Evolutionary conservation across 305 asterid species (phyloP), one percentile per base, ranked within the genome.

Genomic region (Euphrasia arctica): DNA sequence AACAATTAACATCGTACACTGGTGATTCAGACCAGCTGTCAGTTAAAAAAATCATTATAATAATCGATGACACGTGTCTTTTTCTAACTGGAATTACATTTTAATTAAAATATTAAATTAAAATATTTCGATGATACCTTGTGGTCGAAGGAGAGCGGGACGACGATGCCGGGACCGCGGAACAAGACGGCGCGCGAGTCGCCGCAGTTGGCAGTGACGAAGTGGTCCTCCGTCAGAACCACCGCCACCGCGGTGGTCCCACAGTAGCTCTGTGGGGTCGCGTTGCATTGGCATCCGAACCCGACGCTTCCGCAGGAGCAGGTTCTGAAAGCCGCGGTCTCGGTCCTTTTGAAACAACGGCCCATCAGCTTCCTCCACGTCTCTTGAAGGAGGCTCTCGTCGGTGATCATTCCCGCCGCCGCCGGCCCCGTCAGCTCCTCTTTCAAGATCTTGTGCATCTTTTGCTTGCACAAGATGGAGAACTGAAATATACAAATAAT

Each of bases 181-280:
- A 32, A 74, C 32, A 86, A 83, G 66, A 83, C 69, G 54, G 90
- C 91, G 28, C 90, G 88, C 12, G 91, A 86, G 57, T 86, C 94
- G 9, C 88, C 94, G 58, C 86, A 80, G 66, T 83, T 83, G 39
- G 77, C 85, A 0, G 69, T 82, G 9, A 82, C 67, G 45, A 79
- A 60, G 71, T 82, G 75, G 1, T 72, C 66, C 1, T 63, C 72
- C 0, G 83, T 76, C 22, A 82, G 47, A 31, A 86, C 70, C 28
- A 68, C 83, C 15, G 69, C 82, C 60, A 78, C 82, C 0, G 90
- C 94, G 2, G 90, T 79, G 42, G 90, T 70, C 3, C 94, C 94
- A 0, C 66, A 54, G 55, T 31, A 64, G n/a, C 25, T 3, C 63
- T 66, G 28, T 1, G 13, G 5, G 8, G 11, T 12, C 11, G 32